Evolutionary conservation across 2,329 filamentous ascomycete species (phyloP).

Genomic region (Colletotrichum neosansevieriae): DNA sequence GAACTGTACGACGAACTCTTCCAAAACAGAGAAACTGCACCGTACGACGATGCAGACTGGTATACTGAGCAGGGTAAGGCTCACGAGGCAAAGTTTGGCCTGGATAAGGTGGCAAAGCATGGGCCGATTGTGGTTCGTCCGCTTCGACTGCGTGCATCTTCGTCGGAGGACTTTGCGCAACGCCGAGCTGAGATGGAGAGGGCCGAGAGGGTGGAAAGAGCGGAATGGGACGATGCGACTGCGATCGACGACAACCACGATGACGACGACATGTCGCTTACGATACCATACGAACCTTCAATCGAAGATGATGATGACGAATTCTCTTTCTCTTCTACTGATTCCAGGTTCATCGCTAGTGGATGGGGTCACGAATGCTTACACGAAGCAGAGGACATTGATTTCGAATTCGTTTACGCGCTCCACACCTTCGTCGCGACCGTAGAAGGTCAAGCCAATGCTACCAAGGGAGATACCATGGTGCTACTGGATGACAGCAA

Average conservation of each 20-base stretch:
- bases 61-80: constrained; percentile 12
- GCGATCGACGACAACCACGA: constrained; percentile 40
- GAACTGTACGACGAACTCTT: constrained; percentile 44
- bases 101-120: constrained; percentile 26
- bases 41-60: constrained; percentile 36
- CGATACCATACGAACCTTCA: constrained; percentile 60
- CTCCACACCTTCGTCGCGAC: constrained; percentile 98
- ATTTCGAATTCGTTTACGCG: constrained; percentile 99
- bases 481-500: constrained; percentile 98
- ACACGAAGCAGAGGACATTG: constrained; percentile 96
- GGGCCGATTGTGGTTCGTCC: constrained; percentile 29
- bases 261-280: constrained; percentile 50
- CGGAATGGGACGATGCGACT: constrained; percentile 41
- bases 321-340: constrained; percentile 64
- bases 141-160: constrained; percentile 18
- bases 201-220: constrained; percentile 34
- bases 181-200: constrained; percentile 36
- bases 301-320: constrained; percentile 71
- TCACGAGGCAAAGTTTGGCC: constrained; percentile 23
- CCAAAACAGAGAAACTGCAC: constrained; percentile 35
- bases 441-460: constrained; percentile 97
- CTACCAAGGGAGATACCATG: constrained; percentile 98
- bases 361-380: constrained; percentile 86
- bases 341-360: constrained; percentile 75
- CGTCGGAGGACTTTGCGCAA: constrained; percentile 21